These are phyloP conservation scores for Spergularia bocconei DNA, from an alignment of 148 eudicot genomes.

Conservation along the genomic window DNA sequence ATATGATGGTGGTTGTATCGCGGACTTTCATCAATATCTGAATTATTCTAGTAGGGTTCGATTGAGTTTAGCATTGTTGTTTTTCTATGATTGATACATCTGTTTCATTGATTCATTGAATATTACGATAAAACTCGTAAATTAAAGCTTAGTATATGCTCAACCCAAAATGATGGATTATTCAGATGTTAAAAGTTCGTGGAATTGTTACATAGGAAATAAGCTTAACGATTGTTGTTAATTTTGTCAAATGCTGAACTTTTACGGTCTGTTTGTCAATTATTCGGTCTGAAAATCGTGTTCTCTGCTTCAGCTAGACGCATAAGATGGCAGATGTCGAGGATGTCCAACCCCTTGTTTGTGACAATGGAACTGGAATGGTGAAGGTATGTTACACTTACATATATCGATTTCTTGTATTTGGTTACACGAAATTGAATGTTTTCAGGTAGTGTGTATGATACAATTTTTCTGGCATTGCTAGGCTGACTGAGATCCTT, in stretches of 20 bases:
- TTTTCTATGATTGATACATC: not conserved
- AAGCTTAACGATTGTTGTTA: not conserved
- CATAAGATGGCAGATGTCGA: conserved; percentile 57
- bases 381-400: conserved; percentile 36
- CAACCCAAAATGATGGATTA: too few species aligned
- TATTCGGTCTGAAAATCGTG: not conserved
- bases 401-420: not conserved
- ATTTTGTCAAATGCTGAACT: not conserved
- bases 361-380: conserved; percentile 69
- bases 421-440: not conserved
- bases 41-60: too few species aligned
- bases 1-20: too few species aligned
- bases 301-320: conserved; percentile 24
- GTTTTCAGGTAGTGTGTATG: too few species aligned
- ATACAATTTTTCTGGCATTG: not conserved
- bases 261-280: not conserved
- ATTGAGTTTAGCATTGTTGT: not conserved
- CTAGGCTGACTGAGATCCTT: conserved; percentile 5
- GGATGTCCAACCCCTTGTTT: conserved; percentile 65
- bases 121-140: too few species aligned
- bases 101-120: too few species aligned
- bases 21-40: too few species aligned
- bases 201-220: too few species aligned
- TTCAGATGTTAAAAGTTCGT: too few species aligned
- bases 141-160: too few species aligned